phyloP scores from a whole-genome alignment of 306 rosid species.

The Macrotyloma uniflorum region DNA sequence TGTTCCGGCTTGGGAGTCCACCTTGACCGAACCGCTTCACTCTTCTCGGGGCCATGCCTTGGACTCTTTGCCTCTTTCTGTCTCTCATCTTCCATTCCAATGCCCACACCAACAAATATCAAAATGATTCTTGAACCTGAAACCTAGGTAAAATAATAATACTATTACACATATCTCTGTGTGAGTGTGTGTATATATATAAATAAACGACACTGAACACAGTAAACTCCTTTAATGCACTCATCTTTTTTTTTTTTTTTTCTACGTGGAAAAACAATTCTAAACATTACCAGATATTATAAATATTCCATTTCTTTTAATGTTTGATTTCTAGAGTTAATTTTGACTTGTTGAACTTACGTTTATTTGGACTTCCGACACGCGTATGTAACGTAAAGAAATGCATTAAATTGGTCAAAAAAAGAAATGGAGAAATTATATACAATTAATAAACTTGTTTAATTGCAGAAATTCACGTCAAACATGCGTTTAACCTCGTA shows the following conservation, averaged over 20 bases:
- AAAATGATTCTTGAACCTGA: slow-evolving; percentile 39
- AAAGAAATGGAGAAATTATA: neutral
- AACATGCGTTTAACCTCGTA: neutral
- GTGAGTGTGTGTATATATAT: neutral
- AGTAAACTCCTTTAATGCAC: slow-evolving; percentile 7
- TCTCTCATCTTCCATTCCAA: slow-evolving; percentile 67
- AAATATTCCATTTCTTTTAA: neutral
- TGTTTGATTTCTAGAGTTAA: neutral
- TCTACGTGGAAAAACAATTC: too few species aligned
- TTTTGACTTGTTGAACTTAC: neutral
- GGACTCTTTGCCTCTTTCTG: slow-evolving; percentile 52
- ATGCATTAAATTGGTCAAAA: neutral
- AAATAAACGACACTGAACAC: slow-evolving; percentile 24
- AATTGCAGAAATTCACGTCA: neutral
- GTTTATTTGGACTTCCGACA: neutral
- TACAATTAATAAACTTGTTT: neutral
- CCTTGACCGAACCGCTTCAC: slow-evolving; percentile 82
- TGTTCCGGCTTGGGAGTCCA: slow-evolving; percentile 97
- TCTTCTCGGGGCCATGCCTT: slow-evolving; percentile 51
- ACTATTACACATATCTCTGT: neutral
- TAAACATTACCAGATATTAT: too few species aligned
- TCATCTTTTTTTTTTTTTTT: neutral
- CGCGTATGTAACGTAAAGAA: neutral
- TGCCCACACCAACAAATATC: slow-evolving; percentile 6
- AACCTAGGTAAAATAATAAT: slow-evolving; percentile 50